These are phyloP conservation scores for Paracoccidioides brasiliensis DNA, from an alignment of 2,329 filamentous ascomycete genomes.

Conservation along the genomic window DNA sequence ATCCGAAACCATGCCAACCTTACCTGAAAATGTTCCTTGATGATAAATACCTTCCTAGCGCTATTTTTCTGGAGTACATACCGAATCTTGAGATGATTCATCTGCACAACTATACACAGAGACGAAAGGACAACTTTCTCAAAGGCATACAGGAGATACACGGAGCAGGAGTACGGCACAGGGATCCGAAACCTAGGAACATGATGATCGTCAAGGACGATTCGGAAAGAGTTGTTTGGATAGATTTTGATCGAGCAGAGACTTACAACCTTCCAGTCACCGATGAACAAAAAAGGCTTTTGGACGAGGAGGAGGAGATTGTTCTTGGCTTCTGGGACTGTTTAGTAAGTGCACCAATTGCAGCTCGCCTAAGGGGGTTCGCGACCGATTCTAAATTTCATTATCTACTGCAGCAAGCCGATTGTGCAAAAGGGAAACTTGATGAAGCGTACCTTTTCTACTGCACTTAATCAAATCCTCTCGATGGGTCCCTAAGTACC, in stretches of 20 bases:
- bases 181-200: constrained; percentile 17
- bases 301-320: neutral
- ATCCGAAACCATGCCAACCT: constrained; percentile 2
- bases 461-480: neutral
- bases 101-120: constrained; percentile 14
- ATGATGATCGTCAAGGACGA: constrained; percentile 13
- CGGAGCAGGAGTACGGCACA: constrained; percentile 13
- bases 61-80: constrained; percentile 18
- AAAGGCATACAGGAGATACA: constrained; percentile 15
- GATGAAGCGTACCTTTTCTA: neutral
- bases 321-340: neutral
- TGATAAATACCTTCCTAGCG: constrained; percentile 13
- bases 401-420: constrained; percentile 4
- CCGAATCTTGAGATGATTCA: constrained; percentile 13
- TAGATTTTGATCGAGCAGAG: constrained; percentile 4
- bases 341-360: constrained; percentile 3
- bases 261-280: constrained; percentile 4
- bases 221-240: constrained; percentile 10
- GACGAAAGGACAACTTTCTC: constrained; percentile 11
- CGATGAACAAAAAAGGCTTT: constrained; percentile 4
- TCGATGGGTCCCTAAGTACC: neutral
- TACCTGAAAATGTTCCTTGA: constrained; percentile 3
- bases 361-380: neutral
- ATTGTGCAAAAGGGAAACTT: neutral
- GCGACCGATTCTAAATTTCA: constrained; percentile 3